Percentiles rank a stretch among this genome's conserved stretches.
Evolutionary conservation across 2,329 filamentous ascomycete species (phyloP).

Genomic region (Ascosphaera apis): DNA sequence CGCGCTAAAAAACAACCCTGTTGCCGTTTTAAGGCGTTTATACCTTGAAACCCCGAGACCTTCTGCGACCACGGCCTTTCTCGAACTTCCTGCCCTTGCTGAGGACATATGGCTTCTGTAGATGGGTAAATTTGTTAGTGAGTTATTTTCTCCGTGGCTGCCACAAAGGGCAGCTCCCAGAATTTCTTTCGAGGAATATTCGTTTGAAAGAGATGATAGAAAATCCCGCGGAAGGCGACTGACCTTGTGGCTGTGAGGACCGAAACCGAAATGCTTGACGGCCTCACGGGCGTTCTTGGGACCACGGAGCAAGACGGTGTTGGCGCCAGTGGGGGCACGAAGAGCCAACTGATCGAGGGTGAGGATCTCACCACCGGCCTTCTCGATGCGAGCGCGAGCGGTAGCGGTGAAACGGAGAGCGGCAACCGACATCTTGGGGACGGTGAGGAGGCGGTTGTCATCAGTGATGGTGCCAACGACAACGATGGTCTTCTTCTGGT

Average conservation of each 20-base stretch:
- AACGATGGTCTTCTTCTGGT: constrained; percentile 58
- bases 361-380: constrained; percentile 82
- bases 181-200: background rate
- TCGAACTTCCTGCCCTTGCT: constrained; percentile 99
- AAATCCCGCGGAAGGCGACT: constrained; percentile 10
- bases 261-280: constrained; percentile 97
- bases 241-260: constrained; percentile 94
- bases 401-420: constrained; percentile 94
- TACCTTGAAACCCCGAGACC: constrained; percentile 99
- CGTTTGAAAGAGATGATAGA: background rate
- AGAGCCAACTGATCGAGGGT: constrained; percentile 95
- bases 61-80: constrained; percentile 93
- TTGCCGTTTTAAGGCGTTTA: constrained; percentile 29
- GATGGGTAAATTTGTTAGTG: constrained; percentile 2
- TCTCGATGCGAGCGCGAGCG: constrained; percentile 76
- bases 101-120: constrained; percentile 79
- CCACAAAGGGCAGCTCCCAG: background rate
- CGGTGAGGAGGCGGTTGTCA: constrained; percentile 75
- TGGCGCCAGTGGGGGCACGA: constrained; percentile 81
- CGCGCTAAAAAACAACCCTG: background rate
- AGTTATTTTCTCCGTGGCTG: background rate
- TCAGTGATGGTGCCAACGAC: constrained; percentile 91
- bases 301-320: constrained; percentile 90
- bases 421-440: constrained; percentile 83
- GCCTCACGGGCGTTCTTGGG: constrained; percentile 97